A percentile compares a stretch with the other conserved stretches of the same genome.
phyloP scores from a whole-genome alignment of 805 yeast genomes.

The Cyberlindnera maritima region DNA sequence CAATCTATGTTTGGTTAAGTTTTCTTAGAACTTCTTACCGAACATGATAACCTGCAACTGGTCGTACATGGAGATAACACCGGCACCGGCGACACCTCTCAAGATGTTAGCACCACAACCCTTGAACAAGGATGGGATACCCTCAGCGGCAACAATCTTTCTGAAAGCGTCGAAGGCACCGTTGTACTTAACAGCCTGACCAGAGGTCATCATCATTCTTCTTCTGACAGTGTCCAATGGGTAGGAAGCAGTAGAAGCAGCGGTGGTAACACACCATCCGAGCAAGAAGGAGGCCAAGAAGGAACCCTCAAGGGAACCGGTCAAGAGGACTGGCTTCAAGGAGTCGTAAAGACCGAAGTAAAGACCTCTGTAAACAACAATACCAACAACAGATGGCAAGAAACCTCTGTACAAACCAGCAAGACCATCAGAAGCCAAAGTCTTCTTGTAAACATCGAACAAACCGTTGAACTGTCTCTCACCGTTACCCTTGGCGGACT shows the following conservation, averaged over 20 bases:
- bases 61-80: slow-evolving; percentile 97
- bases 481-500: slow-evolving; percentile 75
- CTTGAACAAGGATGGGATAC: slow-evolving; percentile 90
- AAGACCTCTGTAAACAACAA: slow-evolving; percentile 97
- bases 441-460: slow-evolving; percentile 94
- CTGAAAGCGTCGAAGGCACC: slow-evolving; percentile 93
- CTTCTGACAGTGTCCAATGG: slow-evolving; percentile 99
- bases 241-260: slow-evolving; percentile 98
- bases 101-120: slow-evolving; percentile 99
- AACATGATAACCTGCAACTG: slow-evolving; percentile 91
- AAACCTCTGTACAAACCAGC: slow-evolving; percentile 99
- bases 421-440: slow-evolving; percentile 92
- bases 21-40: slow-evolving; percentile 81
- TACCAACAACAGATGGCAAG: slow-evolving; percentile 98
- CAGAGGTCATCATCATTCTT: slow-evolving; percentile 99
- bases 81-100: slow-evolving; percentile 99
- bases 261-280: slow-evolving; percentile 98
- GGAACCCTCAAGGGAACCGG: slow-evolving; percentile 91
- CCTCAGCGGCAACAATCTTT: slow-evolving; percentile 94
- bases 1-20: slow-evolving; percentile 38
- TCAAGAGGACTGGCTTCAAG: slow-evolving; percentile 89
- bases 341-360: slow-evolving; percentile 98
- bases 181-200: slow-evolving; percentile 95
- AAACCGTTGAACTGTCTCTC: slow-evolving; percentile 97
- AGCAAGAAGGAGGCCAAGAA: slow-evolving; percentile 93